phyloP scores from a whole-genome alignment of 495 filamentous ascomycete genomes.

The Lineolata rhizophorae region DNA sequence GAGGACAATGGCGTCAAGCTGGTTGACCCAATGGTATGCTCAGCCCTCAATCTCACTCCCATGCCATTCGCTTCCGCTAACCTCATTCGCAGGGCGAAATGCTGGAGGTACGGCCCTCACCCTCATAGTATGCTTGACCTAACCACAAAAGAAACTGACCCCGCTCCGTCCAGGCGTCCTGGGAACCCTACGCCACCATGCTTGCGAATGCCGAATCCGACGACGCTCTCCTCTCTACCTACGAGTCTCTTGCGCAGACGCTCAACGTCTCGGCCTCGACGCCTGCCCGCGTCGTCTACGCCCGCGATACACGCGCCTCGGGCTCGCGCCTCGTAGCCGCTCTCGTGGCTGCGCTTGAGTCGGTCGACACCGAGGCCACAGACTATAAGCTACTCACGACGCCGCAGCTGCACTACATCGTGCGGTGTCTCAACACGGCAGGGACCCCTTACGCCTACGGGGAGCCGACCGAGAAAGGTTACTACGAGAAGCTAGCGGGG shows the following conservation, averaged over 20 bases:
- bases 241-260: slow-evolving; percentile 45
- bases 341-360: slow-evolving; percentile 54
- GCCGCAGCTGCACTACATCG: slow-evolving; percentile 88
- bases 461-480: slow-evolving; percentile 68
- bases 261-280: slow-evolving; percentile 51
- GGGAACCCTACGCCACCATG: slow-evolving; percentile 71
- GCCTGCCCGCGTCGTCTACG: slow-evolving; percentile 65
- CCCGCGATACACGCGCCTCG: slow-evolving; percentile 80
- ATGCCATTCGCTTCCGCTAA: slow-evolving; percentile 4
- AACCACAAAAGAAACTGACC: not conserved
- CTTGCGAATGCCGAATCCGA: slow-evolving; percentile 68
- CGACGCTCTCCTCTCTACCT: slow-evolving; percentile 48
- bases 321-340: slow-evolving; percentile 62
- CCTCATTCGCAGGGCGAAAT: slow-evolving; percentile 50
- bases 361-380: slow-evolving; percentile 44
- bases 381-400: slow-evolving; percentile 84
- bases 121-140: no score
- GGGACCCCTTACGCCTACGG: slow-evolving; percentile 67
- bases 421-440: slow-evolving; percentile 81
- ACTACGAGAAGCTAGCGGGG: slow-evolving; percentile 72
- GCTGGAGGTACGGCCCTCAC: slow-evolving; percentile 42
- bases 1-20: slow-evolving; percentile 97
- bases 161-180: slow-evolving; percentile 30
- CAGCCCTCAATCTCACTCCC: not conserved
- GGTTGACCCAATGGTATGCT: slow-evolving; percentile 69